A percentile compares a stretch with the other conserved stretches of the same genome.
Conservation (phyloP, 192 early-diverging fungal genomes). For the Coemansia umbellata region DNA sequence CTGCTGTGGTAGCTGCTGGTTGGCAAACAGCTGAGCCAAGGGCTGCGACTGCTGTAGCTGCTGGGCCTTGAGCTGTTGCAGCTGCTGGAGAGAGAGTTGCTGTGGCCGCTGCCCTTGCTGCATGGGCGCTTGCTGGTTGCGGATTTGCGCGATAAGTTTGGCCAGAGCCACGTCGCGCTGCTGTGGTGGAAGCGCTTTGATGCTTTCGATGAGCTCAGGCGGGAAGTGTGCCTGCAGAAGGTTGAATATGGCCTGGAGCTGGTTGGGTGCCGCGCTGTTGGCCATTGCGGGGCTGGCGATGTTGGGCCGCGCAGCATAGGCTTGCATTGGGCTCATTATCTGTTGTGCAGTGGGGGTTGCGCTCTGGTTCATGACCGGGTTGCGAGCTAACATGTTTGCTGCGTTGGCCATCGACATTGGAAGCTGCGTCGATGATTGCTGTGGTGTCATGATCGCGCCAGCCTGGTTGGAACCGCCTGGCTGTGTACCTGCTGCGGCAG, state of each 20-base stretch:
- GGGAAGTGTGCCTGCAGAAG: constrained; percentile 6
- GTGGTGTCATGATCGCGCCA: constrained; percentile 23
- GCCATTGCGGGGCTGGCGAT: constrained; percentile 19
- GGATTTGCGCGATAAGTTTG: too few relatives aligned
- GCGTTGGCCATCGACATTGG: constrained; percentile 9
- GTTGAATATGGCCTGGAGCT: constrained; percentile 1
- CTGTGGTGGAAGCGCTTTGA: constrained; percentile 12
- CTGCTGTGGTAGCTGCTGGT: constrained; percentile 22
- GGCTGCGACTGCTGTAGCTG: constrained; percentile 16
- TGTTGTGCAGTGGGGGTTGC: constrained; percentile 12
- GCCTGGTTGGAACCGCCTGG: not conserved
- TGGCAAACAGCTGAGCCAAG: constrained; percentile 5
- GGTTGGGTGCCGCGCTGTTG: constrained; percentile 2
- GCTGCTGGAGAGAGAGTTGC: constrained; percentile 15
- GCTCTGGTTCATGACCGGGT: not conserved
- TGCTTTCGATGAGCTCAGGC: constrained; percentile 15
- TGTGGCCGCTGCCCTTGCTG: constrained; percentile 14
- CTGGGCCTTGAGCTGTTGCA: constrained; percentile 8
- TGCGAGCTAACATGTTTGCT: not conserved
- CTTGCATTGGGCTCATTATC: constrained; percentile 40
- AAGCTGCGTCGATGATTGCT: constrained; percentile 10
- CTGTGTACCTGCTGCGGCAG: not conserved
- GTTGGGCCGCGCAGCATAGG: constrained; percentile 16
- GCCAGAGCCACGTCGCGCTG: constrained; percentile 15
- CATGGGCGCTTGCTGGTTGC: constrained; percentile 7